Percentiles rank a stretch among this genome's conserved stretches.
Conservation (phyloP, 106 monocot genomes). For the Dendrobium officinale region DNA sequence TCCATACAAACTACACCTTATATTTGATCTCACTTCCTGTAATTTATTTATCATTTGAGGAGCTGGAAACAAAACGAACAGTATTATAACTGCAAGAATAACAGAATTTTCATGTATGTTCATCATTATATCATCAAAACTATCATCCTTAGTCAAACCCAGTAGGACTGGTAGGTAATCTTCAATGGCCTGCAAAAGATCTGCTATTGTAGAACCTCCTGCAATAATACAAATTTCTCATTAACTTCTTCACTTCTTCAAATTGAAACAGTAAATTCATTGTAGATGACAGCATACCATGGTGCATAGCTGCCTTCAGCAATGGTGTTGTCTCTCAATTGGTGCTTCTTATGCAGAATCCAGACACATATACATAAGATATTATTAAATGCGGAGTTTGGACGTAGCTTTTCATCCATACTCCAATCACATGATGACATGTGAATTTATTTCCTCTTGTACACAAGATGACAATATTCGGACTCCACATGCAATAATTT, state of each 20-base stretch:
- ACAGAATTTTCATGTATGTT: not conserved
- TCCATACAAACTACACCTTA: slow-evolving; percentile 62
- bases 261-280: not conserved
- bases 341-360: slow-evolving; percentile 63
- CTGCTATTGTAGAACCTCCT: slow-evolving; percentile 58
- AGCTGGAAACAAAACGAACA: slow-evolving; percentile 5
- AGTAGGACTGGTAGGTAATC: slow-evolving; percentile 66
- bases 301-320: slow-evolving; percentile 39
- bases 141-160: slow-evolving; percentile 68
- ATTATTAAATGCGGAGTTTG: too few relatives aligned
- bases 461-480: too few relatives aligned
- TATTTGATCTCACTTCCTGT: slow-evolving; percentile 42
- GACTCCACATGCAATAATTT: too few relatives aligned
- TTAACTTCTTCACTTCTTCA: not conserved
- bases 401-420: too few relatives aligned
- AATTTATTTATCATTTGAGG: slow-evolving; percentile 16
- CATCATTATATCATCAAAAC: not conserved
- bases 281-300: slow-evolving; percentile 33
- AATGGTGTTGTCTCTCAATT: slow-evolving; percentile 25
- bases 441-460: too few relatives aligned
- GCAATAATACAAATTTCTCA: slow-evolving; percentile 12
- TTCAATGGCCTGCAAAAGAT: slow-evolving; percentile 64
- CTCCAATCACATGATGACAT: too few relatives aligned
- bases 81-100: not conserved
- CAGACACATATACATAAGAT: slow-evolving; percentile 43